These are phyloP conservation scores for Microstroma glucosiphilum DNA, from an alignment of 1,284 basidiomycete species.

Conservation along the genomic window DNA sequence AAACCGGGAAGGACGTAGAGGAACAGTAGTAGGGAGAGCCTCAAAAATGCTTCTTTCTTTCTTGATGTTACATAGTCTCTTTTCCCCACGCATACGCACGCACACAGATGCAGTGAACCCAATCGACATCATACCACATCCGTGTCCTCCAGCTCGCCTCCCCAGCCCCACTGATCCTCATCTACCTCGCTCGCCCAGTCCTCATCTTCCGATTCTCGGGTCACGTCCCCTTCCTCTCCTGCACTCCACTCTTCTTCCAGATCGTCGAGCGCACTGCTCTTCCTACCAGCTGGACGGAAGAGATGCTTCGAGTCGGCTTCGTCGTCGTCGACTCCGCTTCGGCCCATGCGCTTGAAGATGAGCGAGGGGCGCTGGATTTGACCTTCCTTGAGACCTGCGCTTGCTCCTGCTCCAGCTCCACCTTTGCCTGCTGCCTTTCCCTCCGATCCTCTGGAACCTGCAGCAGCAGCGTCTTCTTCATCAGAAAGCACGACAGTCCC, in stretches of 20 bases:
- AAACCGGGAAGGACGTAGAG: too few relatives aligned
- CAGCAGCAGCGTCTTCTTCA: neutral
- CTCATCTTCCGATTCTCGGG: slow-evolving; percentile 10
- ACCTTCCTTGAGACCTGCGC: neutral
- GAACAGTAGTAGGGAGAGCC: too few relatives aligned
- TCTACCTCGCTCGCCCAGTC: slow-evolving; percentile 28
- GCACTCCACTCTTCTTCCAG: too few relatives aligned
- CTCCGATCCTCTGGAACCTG: neutral
- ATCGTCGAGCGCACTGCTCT: too few relatives aligned
- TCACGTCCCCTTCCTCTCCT: too few relatives aligned
- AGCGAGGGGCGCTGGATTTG: neutral
- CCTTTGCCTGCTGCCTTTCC: neutral
- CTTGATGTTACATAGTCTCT: too few relatives aligned
- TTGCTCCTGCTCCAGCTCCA: neutral
- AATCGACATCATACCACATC: slow-evolving; percentile 13
- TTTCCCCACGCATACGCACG: too few relatives aligned
- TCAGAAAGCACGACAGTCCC: neutral
- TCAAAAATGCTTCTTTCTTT: too few relatives aligned
- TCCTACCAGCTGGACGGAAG: too few relatives aligned
- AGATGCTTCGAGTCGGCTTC: neutral
- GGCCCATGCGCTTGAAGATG: neutral
- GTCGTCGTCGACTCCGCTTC: slow-evolving; percentile 3
- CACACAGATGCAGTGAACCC: too few relatives aligned
- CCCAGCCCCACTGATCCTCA: slow-evolving; percentile 25
- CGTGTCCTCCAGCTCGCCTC: slow-evolving; percentile 18